Conservation (phyloP, 2,329 filamentous ascomycete species). For the Helotiales sp. region DNA sequence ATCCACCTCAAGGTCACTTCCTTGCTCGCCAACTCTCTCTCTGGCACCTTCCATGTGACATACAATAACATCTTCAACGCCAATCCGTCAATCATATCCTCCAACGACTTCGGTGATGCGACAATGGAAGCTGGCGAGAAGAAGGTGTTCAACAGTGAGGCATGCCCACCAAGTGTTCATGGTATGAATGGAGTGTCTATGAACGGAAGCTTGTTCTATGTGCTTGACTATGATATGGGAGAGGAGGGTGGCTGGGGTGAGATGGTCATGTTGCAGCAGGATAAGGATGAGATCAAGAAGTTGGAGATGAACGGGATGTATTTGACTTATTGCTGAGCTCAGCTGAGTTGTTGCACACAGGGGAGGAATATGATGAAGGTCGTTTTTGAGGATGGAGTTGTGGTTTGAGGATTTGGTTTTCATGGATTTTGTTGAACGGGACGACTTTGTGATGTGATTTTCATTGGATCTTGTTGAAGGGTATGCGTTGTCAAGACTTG, state of each 20-base stretch:
- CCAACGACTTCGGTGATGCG: slow-evolving; percentile 3
- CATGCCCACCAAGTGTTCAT: slow-evolving; percentile 1
- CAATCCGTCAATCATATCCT: background rate
- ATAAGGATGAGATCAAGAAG: background rate
- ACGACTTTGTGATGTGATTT: background rate
- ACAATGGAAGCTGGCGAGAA: background rate
- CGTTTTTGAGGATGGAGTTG: background rate
- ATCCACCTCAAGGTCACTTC: slow-evolving; percentile 2
- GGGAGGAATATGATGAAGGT: background rate
- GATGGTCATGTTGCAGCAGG: slow-evolving; percentile 4
- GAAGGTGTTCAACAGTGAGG: slow-evolving; percentile 6
- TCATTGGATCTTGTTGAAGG: background rate
- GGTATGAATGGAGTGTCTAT: slow-evolving; percentile 2
- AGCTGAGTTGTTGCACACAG: background rate
- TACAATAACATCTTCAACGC: slow-evolving; percentile 9
- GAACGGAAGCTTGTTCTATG: slow-evolving; percentile 10
- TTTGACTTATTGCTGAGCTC: slow-evolving; percentile 13
- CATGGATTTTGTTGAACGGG: background rate
- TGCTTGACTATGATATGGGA: slow-evolving; percentile 8
- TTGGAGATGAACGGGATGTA: slow-evolving; percentile 9
- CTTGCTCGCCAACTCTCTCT: slow-evolving; percentile 5
- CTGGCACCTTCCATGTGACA: background rate
- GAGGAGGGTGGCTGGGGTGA: background rate
- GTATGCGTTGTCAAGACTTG: background rate
- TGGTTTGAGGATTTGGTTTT: no score